Evolutionary conservation across 2,329 filamentous ascomycete species (phyloP), one percentile per base, ranked within the genome.

Genomic region (Fusarium redolens): DNA sequence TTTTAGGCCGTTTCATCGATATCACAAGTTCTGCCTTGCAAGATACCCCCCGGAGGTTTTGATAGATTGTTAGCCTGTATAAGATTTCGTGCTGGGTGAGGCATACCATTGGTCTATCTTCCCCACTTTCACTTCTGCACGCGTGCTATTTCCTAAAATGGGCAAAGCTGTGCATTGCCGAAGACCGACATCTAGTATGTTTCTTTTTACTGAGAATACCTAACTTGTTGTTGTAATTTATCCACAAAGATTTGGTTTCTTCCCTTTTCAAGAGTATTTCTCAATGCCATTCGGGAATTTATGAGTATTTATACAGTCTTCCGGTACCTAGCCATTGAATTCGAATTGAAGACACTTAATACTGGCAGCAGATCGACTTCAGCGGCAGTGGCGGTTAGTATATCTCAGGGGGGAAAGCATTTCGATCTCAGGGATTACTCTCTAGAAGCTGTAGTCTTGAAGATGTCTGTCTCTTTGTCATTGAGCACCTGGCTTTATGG

Each of bases 151-250:
- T 14, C 69, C 56, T 18, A 47, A 72, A 58, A 4, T 6, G 10
- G 69, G 69, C 45, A 72, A 69, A 58, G 52, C n/a, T 38, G 18
- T 33, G 9, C 70, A 71, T 31, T 20, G 30, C n/a, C 35, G 14
- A 15, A 52, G 50, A 30, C 51, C 40, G 25, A 57, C 44, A 44
- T 28, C 22, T 4, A 38, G 10, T 17, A 20, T 28, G 14, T 50
- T 47, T 33, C 4, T 33, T 51, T 51, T 4, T 2, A 33, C n/a
- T 51, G 7, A 22, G 15, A 33, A 9, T 1, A 25, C 25, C 25
- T 25, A 25, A 25, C 4, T 25, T 25, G 25, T 25, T 25, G 5
- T 25, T 25, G 10, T 25, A n/a, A 33, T 47, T 30, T 25, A 28
- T 30, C 8, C 14, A 17, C 17, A 6, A 9, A 6, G 9, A 5